Evolutionary conservation across 495 filamentous ascomycete species (phyloP).

Genomic region (Aspergillus bertholletiae): DNA sequence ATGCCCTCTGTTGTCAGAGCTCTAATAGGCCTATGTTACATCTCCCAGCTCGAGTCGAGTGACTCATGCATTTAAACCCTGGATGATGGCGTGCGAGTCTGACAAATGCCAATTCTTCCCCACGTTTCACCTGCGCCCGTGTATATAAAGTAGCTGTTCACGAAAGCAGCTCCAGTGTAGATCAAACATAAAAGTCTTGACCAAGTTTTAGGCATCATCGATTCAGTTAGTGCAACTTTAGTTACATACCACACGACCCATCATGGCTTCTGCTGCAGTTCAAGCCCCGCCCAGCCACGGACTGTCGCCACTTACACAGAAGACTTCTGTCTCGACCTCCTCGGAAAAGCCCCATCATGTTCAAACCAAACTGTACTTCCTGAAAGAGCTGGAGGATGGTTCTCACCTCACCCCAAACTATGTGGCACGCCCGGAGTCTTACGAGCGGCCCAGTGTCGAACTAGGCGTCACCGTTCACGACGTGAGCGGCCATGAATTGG

Average conservation of each 20-base stretch:
- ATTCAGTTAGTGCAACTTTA: no score
- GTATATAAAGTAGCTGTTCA: conserved; percentile 7
- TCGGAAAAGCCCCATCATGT: conserved; percentile 43
- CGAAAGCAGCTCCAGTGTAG: neutral
- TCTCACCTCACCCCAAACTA: conserved; percentile 49
- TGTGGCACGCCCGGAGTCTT: conserved; percentile 48
- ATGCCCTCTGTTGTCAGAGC: neutral
- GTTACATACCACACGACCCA: neutral
- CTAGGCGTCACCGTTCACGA: conserved; percentile 40
- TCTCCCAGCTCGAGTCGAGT: conserved; percentile 19
- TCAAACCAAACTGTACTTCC: conserved; percentile 55
- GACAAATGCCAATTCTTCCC: conserved; percentile 23
- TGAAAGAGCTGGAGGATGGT: conserved; percentile 57
- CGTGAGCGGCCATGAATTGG: conserved; percentile 45
- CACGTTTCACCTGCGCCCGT: conserved; percentile 7
- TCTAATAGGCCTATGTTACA: neutral
- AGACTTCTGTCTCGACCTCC: conserved; percentile 11
- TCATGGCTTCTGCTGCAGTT: conserved; percentile 41
- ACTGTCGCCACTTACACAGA: conserved; percentile 10
- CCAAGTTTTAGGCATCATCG: no score
- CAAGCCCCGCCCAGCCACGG: conserved; percentile 21
- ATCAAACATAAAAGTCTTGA: no score
- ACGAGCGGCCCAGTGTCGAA: conserved; percentile 34
- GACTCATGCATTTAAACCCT: conserved; percentile 16
- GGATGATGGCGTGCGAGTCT: conserved; percentile 32